These are phyloP conservation scores for Byssochlamys sp. DNA, from an alignment of 2,329 filamentous ascomycete species.

Conservation along the genomic window DNA sequence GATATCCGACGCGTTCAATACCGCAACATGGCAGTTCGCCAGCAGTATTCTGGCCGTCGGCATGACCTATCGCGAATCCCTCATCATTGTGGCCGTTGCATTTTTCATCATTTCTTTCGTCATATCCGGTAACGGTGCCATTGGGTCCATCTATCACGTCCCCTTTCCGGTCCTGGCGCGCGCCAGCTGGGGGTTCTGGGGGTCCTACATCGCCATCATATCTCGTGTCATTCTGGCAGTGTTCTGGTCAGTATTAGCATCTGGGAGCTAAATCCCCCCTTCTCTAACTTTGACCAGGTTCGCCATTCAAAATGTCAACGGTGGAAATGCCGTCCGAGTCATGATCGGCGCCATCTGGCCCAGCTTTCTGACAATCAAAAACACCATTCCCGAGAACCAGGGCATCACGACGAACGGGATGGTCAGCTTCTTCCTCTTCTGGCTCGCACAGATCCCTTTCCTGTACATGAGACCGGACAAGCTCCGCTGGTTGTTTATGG, in stretches of 20 bases:
- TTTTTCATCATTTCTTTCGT: conserved; percentile 49
- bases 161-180: conserved; percentile 49
- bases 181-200: conserved; percentile 50
- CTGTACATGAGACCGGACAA: conserved; percentile 36
- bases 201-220: conserved; percentile 46
- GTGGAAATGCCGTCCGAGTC: conserved; percentile 44
- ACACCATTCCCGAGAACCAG: conserved; percentile 30
- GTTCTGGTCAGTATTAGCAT: conserved; percentile 33
- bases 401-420: conserved; percentile 40
- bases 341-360: conserved; percentile 47
- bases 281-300: conserved; percentile 33
- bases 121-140: conserved; percentile 52
- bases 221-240: conserved; percentile 46
- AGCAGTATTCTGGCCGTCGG: conserved; percentile 43
- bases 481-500: conserved; percentile 28
- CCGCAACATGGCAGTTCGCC: conserved; percentile 47
- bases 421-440: conserved; percentile 37
- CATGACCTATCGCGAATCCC: conserved; percentile 44
- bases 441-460: conserved; percentile 37
- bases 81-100: conserved; percentile 41
- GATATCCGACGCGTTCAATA: conserved; percentile 45
- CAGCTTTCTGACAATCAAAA: conserved; percentile 27
- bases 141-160: conserved; percentile 43
- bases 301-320: conserved; percentile 57
- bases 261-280: neutral